Evolutionary conservation across 164 flowering plant species (phyloP), one percentile per base, ranked within the genome.

Genomic region (Magnolia changhungtana): DNA sequence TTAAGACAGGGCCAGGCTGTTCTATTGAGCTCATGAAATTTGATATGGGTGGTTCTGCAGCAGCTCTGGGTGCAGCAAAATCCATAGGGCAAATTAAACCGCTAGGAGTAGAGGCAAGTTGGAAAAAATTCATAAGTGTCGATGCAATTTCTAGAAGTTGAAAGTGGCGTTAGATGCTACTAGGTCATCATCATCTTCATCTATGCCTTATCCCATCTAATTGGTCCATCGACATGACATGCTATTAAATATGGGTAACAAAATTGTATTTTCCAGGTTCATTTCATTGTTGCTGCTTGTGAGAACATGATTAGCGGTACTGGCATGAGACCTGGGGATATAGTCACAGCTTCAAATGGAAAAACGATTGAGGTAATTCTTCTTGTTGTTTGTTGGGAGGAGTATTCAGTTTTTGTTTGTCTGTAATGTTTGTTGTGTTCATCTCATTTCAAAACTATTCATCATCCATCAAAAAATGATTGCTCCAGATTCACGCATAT

Each of bases 11-110:
- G 69, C 88, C 98, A 69, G 98, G 95, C n/a, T 90, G 93, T 82
- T 83, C 78, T 2, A 92, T 96, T 81, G 98, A 96, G 84, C 86
- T 89, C 73, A 96, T 96, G 99, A 96, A 96, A 80, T 86, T 85
- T 85, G 99, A 96, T 64, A 95, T 95, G 99, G 98, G 98, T 63
- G 99, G 99, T 77, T 87, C 98, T 31, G 99, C 98, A n/a, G 99
- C 99, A 68, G 94, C 92, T 70, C 81, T 95, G 14, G 99, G 99
- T 73, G 96, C 99, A 50, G 99, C 99, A 75, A 96, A 92, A 84
- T 98, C 97, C 78, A 87, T 96, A 75, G 99, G 90, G 68, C 90
- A 90, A 85, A 92, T 96, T 64, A 96, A 94, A 80, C 99, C 99
- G 80, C 84, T 83, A 50, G 98, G 98, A 63, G 99, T 96, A 23